Percentiles rank a stretch among this genome's conserved stretches.
Evolutionary conservation across 2,329 filamentous ascomycete genomes (phyloP).

Genomic region (Grosmannia huntii): DNA sequence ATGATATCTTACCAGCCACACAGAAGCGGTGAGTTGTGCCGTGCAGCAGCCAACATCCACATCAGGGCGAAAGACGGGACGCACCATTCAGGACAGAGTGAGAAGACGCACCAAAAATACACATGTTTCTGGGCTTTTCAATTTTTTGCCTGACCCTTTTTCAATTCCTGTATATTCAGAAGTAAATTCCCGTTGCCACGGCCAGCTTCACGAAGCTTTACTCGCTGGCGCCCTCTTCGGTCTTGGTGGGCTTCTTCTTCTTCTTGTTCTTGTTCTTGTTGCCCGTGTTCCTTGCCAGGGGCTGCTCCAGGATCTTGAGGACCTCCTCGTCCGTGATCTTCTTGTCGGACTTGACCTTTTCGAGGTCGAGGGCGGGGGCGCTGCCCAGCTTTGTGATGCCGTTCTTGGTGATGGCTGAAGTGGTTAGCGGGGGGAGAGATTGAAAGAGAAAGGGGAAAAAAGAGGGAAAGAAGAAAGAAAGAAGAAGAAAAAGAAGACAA

Average conservation of each 20-base stretch:
- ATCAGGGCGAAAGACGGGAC: background rate
- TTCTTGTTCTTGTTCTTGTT: conserved; percentile 80
- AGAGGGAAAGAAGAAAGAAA: conserved; percentile 16
- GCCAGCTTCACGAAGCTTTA: conserved; percentile 14
- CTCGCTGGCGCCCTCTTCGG: conserved; percentile 19
- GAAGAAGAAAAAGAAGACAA: background rate
- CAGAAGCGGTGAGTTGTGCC: background rate
- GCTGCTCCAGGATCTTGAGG: conserved; percentile 85
- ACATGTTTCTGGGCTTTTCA: background rate
- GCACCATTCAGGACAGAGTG: background rate
- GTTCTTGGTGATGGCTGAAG: conserved; percentile 87
- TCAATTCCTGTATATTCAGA: too few species aligned
- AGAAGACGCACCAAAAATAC: background rate
- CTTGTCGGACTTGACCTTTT: conserved; percentile 87
- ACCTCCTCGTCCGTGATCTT: conserved; percentile 96
- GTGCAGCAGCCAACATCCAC: background rate
- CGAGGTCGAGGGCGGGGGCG: conserved; percentile 62
- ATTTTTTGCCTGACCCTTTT: conserved; percentile 1
- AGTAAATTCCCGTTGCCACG: conserved; percentile 1
- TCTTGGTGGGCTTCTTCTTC: conserved; percentile 47
- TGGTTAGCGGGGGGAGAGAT: background rate
- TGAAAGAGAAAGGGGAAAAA: background rate
- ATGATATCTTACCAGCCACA: background rate
- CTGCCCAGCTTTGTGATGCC: conserved; percentile 77
- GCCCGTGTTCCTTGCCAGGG: conserved; percentile 73